Percentiles rank a stretch among this genome's conserved stretches.
phyloP scores from a whole-genome alignment of 805 yeast species.

The Pichia cabralensis region DNA sequence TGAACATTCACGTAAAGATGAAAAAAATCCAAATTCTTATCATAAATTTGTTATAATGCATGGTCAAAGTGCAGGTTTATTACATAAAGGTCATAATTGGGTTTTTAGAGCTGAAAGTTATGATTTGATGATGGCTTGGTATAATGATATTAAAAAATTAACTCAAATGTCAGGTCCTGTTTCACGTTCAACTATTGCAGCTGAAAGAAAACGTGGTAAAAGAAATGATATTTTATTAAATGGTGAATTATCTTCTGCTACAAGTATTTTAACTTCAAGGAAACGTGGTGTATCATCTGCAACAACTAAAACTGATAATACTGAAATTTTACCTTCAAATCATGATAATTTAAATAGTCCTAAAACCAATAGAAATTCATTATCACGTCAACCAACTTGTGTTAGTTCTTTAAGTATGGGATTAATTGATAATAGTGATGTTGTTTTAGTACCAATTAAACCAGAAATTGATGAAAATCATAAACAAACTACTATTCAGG shows the following conservation, averaged over 20 bases:
- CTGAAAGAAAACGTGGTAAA: slow-evolving; percentile 22
- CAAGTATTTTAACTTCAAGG: slow-evolving; percentile 16
- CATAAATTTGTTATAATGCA: slow-evolving; percentile 75
- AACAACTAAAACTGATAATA: slow-evolving; percentile 13
- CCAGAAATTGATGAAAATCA: not conserved
- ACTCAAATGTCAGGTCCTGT: slow-evolving; percentile 54
- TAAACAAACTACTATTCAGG: not conserved
- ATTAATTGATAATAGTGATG: slow-evolving; percentile 4
- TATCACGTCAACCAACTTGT: slow-evolving; percentile 3
- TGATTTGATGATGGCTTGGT: slow-evolving; percentile 77
- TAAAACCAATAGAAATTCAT: not conserved
- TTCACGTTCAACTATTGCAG: slow-evolving; percentile 41
- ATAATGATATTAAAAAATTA: slow-evolving; percentile 59
- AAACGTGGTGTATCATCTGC: slow-evolving; percentile 9
- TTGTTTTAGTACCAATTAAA: slow-evolving; percentile 9
- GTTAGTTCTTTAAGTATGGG: slow-evolving; percentile 6
- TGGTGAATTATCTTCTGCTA: slow-evolving; percentile 23
- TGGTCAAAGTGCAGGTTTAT: slow-evolving; percentile 61
- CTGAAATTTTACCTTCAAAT: slow-evolving; percentile 5
- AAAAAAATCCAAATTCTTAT: slow-evolving; percentile 38
- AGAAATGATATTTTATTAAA: not conserved
- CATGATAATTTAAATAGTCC: not conserved
- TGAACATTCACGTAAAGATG: slow-evolving; percentile 72
- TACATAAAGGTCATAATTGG: slow-evolving; percentile 83
- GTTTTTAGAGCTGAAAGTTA: slow-evolving; percentile 88